These are phyloP conservation scores for Claviceps capensis DNA, from an alignment of 2,329 filamentous ascomycete species.

Conservation along the genomic window DNA sequence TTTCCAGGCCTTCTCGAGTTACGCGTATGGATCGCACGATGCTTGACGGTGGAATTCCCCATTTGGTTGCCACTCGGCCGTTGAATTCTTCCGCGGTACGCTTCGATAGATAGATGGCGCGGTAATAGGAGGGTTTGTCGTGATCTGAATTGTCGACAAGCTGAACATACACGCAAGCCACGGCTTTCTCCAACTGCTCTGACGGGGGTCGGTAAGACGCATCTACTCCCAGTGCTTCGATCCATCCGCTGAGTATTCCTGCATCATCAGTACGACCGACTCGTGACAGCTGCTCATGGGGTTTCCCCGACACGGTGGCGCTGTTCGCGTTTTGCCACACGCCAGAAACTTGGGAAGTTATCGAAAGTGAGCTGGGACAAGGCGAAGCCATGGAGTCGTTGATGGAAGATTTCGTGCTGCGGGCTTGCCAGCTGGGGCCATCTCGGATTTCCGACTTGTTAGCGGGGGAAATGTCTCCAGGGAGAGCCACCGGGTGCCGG, in stretches of 20 bases:
- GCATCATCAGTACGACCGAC: slow-evolving; percentile 42
- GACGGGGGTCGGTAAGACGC: slow-evolving; percentile 65
- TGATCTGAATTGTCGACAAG: slow-evolving; percentile 36
- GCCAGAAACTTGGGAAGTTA: slow-evolving; percentile 41
- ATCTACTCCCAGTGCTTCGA: slow-evolving; percentile 88
- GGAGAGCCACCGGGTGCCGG: slow-evolving; percentile 58
- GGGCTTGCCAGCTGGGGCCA: slow-evolving; percentile 33
- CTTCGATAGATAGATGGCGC: slow-evolving; percentile 73
- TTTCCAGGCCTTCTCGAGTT: slow-evolving; percentile 60
- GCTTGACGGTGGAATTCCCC: slow-evolving; percentile 58
- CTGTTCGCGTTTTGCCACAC: slow-evolving; percentile 45
- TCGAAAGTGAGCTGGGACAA: slow-evolving; percentile 50
- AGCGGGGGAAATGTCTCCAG: slow-evolving; percentile 51
- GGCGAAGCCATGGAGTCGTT: slow-evolving; percentile 51
- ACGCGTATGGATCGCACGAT: slow-evolving; percentile 61
- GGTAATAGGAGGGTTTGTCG: slow-evolving; percentile 52
- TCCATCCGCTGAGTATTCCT: slow-evolving; percentile 64
- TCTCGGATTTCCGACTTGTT: slow-evolving; percentile 36
- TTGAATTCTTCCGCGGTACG: slow-evolving; percentile 65
- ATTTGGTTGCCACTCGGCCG: slow-evolving; percentile 61
- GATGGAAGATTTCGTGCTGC: slow-evolving; percentile 43
- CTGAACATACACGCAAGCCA: slow-evolving; percentile 80
- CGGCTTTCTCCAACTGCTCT: slow-evolving; percentile 54
- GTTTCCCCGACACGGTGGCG: slow-evolving; percentile 28
- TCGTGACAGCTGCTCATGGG: slow-evolving; percentile 40